These are phyloP conservation scores for Monosporascus ibericus DNA, from an alignment of 2,329 filamentous ascomycete genomes.

Conservation along the genomic window DNA sequence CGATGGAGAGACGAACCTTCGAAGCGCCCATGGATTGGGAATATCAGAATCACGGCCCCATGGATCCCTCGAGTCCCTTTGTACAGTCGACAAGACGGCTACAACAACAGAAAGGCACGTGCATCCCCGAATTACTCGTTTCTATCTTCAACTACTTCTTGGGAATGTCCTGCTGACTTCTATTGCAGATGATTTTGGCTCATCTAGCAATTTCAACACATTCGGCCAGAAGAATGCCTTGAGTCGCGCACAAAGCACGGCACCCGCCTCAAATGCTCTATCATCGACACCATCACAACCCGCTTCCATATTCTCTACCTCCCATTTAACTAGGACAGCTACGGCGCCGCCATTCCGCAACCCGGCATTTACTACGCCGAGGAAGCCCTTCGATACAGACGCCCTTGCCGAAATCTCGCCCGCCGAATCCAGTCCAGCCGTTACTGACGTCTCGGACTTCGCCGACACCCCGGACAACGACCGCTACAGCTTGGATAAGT, in stretches of 20 bases:
- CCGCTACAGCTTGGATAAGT: conserved; percentile 32
- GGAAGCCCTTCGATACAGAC: conserved; percentile 49
- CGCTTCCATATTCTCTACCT: conserved; percentile 39
- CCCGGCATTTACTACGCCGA: conserved; percentile 58
- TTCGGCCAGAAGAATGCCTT: conserved; percentile 27
- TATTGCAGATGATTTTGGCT: conserved; percentile 27
- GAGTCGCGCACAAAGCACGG: conserved; percentile 20
- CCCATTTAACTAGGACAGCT: conserved; percentile 34
- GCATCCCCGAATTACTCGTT: no score
- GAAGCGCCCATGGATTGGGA: conserved; percentile 64
- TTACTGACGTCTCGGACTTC: conserved; percentile 51
- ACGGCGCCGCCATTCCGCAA: conserved; percentile 53
- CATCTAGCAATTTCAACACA: conserved; percentile 30
- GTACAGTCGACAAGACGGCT: conserved; percentile 39
- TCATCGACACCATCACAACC: conserved; percentile 13
- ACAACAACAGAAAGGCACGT: background rate
- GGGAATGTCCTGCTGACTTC: conserved; percentile 13
- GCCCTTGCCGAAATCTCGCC: conserved; percentile 50
- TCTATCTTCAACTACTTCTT: background rate
- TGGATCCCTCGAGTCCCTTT: conserved; percentile 58
- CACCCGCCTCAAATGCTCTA: conserved; percentile 20
- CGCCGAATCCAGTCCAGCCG: conserved; percentile 54
- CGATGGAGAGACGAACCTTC: conserved; percentile 49
- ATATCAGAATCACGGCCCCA: conserved; percentile 50
- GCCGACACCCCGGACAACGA: conserved; percentile 47